phyloP scores from a whole-genome alignment of 2,329 filamentous ascomycete species.

The Alternaria triticina region DNA sequence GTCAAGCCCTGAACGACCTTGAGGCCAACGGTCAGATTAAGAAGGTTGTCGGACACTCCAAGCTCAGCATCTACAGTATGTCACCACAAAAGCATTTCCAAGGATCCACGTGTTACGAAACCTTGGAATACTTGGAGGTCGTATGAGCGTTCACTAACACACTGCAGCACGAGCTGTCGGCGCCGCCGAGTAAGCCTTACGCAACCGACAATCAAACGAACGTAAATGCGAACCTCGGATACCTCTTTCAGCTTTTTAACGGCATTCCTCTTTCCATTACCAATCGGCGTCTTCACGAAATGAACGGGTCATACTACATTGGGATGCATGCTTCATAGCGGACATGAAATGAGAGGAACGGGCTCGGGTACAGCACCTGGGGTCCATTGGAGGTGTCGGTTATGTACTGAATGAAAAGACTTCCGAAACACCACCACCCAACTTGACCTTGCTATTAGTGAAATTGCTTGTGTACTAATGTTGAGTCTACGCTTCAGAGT shows the following conservation, averaged over 20 bases:
- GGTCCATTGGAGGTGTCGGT: constrained; percentile 36
- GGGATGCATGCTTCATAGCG: constrained; percentile 39
- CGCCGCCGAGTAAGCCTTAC: constrained; percentile 43
- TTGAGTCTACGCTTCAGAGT: not conserved
- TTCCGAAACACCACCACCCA: constrained; percentile 26
- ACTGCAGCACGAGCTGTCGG: constrained; percentile 46
- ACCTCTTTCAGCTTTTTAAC: constrained; percentile 40
- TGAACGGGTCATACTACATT: constrained; percentile 39
- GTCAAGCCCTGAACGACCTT: constrained; percentile 86
- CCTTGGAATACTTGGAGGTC: not conserved
- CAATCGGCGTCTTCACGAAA: constrained; percentile 44
- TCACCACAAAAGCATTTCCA: constrained; percentile 31
- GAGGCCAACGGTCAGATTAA: constrained; percentile 99
- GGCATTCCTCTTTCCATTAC: constrained; percentile 45
- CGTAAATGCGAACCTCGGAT: constrained; percentile 33
- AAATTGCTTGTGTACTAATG: not conserved
- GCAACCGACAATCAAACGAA: constrained; percentile 24
- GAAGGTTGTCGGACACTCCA: constrained; percentile 95
- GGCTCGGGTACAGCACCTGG: constrained; percentile 33
- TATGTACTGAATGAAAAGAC: constrained; percentile 47
- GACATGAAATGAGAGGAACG: constrained; percentile 41
- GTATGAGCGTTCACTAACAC: constrained; percentile 21
- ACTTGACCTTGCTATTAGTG: not conserved
- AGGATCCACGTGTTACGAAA: not conserved
- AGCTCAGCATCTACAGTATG: constrained; percentile 97